These are phyloP conservation scores for Albophoma yamanashiensis DNA, from an alignment of 2,329 filamentous ascomycete species.

Conservation along the genomic window DNA sequence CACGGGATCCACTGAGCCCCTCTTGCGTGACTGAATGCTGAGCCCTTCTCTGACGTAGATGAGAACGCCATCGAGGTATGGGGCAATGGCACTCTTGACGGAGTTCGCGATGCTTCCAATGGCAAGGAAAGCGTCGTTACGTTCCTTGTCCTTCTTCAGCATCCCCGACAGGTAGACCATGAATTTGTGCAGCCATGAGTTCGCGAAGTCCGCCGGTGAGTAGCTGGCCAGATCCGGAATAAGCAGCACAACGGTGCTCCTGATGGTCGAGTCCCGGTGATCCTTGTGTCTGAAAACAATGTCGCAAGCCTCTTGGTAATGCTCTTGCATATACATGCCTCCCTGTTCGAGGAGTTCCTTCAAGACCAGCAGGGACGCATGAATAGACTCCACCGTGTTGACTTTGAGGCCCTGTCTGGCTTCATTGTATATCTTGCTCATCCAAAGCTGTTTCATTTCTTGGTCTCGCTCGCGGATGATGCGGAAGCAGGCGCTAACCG, in stretches of 20 bases:
- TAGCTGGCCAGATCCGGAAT: conserved; percentile 92
- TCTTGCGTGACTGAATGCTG: conserved; percentile 62
- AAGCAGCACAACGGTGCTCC: conserved; percentile 79
- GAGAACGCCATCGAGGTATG: conserved; percentile 88
- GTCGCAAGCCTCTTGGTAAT: conserved; percentile 87
- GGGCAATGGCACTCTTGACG: conserved; percentile 87
- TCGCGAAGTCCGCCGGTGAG: conserved; percentile 80
- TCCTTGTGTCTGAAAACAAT: conserved; percentile 89
- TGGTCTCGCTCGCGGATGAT: conserved; percentile 92
- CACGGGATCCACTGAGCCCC: conserved; percentile 63
- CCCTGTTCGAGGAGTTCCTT: conserved; percentile 90
- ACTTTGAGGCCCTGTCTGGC: conserved; percentile 68
- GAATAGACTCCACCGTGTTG: conserved; percentile 76
- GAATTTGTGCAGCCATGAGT: conserved; percentile 82
- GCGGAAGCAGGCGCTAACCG: conserved; percentile 88
- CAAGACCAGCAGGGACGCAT: conserved; percentile 86
- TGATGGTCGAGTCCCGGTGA: conserved; percentile 76
- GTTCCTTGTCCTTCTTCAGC: conserved; percentile 88
- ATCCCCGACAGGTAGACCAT: conserved; percentile 94
- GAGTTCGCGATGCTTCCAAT: conserved; percentile 96
- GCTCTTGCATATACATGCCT: conserved; percentile 97
- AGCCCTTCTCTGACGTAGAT: conserved; percentile 89
- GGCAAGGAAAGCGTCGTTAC: conserved; percentile 87
- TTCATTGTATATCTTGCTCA: conserved; percentile 83
- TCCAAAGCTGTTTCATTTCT: conserved; percentile 77